phyloP scores from a whole-genome alignment of 225 moss, liverwort and hornwort genomes.

The Marchantia polymorpha region DNA sequence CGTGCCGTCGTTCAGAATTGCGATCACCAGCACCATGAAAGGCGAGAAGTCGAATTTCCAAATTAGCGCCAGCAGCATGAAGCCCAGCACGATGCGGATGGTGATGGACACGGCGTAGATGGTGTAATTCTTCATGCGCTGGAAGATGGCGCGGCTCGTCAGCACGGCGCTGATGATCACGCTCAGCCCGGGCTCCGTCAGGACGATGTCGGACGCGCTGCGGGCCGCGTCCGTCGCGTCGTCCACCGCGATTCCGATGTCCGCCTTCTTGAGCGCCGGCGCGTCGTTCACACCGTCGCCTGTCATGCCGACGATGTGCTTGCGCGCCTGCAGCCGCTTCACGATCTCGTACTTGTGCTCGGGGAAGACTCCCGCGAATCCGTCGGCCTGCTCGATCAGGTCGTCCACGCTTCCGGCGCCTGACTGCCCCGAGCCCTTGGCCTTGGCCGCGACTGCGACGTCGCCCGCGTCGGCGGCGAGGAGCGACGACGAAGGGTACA shows the following conservation, averaged over 20 bases:
- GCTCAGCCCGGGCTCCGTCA: conserved; percentile 36
- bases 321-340: background rate
- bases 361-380: conserved; percentile 11
- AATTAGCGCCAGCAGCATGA: conserved; percentile 28
- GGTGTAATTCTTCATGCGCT: conserved; percentile 44
- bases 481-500: too few species aligned
- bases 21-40: conserved; percentile 34
- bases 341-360: background rate
- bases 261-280: background rate
- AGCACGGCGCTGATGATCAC: conserved; percentile 41
- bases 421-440: background rate
- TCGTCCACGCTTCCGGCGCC: background rate
- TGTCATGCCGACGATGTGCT: conserved; percentile 15
- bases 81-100: conserved; percentile 57
- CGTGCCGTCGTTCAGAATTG: conserved; percentile 35
- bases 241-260: conserved; percentile 5
- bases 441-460: background rate
- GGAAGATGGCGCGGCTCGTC: conserved; percentile 36
- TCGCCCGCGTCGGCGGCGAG: background rate
- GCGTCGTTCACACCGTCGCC: conserved; percentile 18
- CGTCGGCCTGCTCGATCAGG: conserved; percentile 11
- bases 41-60: conserved; percentile 42
- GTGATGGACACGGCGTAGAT: conserved; percentile 53
- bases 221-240: background rate
- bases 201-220: background rate